Evolutionary conservation across 1,284 basidiomycete species (phyloP).

Genomic region (Irpex lacteus): DNA sequence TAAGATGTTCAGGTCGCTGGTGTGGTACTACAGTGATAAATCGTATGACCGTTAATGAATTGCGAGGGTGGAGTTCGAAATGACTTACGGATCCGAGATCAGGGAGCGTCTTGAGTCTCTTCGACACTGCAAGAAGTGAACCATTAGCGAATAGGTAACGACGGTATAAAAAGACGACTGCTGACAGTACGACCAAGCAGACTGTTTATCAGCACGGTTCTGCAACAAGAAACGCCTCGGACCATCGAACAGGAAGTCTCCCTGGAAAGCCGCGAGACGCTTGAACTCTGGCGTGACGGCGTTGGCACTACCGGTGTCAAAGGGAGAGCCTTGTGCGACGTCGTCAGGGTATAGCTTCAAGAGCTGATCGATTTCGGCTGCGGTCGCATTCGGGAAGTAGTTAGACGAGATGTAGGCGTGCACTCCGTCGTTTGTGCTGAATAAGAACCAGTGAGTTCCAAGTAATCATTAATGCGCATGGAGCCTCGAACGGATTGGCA

Average conservation of each 20-base stretch:
- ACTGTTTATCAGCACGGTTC: conserved; percentile 20
- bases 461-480: neutral
- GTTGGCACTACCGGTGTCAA: conserved; percentile 42
- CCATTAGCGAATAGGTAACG: neutral
- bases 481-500: neutral
- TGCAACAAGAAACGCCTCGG: conserved; percentile 49
- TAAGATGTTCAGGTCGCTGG: conserved; percentile 22
- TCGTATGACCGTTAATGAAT: neutral
- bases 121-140: conserved; percentile 35
- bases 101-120: conserved; percentile 41
- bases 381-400: conserved; percentile 20
- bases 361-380: conserved; percentile 18
- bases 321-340: conserved; percentile 47
- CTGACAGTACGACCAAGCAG: conserved; percentile 26
- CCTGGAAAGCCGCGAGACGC: conserved; percentile 47
- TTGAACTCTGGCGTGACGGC: conserved; percentile 49
- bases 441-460: conserved; percentile 16
- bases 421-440: conserved; percentile 36
- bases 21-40: conserved; percentile 18
- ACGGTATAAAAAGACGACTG: neutral
- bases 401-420: conserved; percentile 32
- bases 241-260: conserved; percentile 53
- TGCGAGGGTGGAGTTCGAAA: neutral
- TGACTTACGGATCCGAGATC: conserved; percentile 41
- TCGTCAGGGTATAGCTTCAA: conserved; percentile 26